Conservation (phyloP, 768 basidiomycete genomes). For the Podaxis mareebaensis region DNA sequence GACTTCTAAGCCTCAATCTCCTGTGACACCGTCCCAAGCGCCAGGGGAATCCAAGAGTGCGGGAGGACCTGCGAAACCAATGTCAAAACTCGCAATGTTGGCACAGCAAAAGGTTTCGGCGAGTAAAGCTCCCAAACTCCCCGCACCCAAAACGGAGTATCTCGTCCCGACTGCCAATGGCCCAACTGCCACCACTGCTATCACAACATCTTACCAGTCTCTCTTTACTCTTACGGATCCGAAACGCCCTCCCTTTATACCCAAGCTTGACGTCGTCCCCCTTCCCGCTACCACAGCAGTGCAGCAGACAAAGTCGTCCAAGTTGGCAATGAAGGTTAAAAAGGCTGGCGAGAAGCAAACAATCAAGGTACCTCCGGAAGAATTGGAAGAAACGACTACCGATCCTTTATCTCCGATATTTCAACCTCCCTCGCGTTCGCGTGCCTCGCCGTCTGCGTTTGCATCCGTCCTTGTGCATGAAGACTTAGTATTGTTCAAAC, state of each 20-base stretch:
- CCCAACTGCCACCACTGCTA: slow-evolving; percentile 78
- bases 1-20: background rate
- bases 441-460: slow-evolving; percentile 80
- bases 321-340: slow-evolving; percentile 75
- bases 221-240: slow-evolving; percentile 63
- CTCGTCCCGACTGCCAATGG: slow-evolving; percentile 82
- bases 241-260: slow-evolving; percentile 39
- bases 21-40: background rate
- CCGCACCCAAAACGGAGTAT: slow-evolving; percentile 61
- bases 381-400: slow-evolving; percentile 39
- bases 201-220: slow-evolving; percentile 79
- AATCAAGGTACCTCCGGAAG: slow-evolving; percentile 23
- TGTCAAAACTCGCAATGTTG: slow-evolving; percentile 57
- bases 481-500: slow-evolving; percentile 38
- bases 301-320: slow-evolving; percentile 53
- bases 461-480: slow-evolving; percentile 70
- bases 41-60: slow-evolving; percentile 7
- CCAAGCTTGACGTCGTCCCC: slow-evolving; percentile 45
- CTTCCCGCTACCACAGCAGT: slow-evolving; percentile 28
- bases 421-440: slow-evolving; percentile 50
- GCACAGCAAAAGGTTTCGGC: slow-evolving; percentile 58
- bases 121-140: slow-evolving; percentile 46
- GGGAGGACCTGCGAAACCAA: slow-evolving; percentile 20
- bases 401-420: slow-evolving; percentile 56
- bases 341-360: slow-evolving; percentile 47